phyloP scores from a whole-genome alignment of 2,329 filamentous ascomycete genomes.

The Fusarium setosum region DNA sequence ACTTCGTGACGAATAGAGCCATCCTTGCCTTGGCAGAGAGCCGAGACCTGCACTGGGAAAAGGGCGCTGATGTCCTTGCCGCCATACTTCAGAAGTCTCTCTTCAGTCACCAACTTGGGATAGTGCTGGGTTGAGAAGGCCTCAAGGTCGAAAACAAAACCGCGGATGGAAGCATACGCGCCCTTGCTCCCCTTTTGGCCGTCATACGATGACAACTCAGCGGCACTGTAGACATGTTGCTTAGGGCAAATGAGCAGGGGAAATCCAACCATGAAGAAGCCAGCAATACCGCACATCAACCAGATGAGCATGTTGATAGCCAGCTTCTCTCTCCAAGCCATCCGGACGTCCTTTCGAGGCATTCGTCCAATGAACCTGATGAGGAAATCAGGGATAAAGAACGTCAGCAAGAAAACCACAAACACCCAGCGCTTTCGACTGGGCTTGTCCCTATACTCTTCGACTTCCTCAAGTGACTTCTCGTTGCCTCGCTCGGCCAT shows the following conservation, averaged over 20 bases:
- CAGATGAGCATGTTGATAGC: constrained; percentile 99
- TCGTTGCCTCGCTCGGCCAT: constrained; percentile 97
- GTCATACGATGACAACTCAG: constrained; percentile 79
- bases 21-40: constrained; percentile 83
- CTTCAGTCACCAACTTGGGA: constrained; percentile 63
- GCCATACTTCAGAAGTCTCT: constrained; percentile 80
- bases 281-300: constrained; percentile 79
- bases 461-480: constrained; percentile 89
- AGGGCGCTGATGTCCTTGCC: constrained; percentile 87
- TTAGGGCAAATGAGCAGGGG: constrained; percentile 90
- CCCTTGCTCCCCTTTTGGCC: constrained; percentile 71
- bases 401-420: constrained; percentile 85
- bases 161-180: constrained; percentile 85
- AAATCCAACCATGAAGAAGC: constrained; percentile 92
- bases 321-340: constrained; percentile 96
- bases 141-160: constrained; percentile 86
- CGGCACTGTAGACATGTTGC: constrained; percentile 85
- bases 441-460: constrained; percentile 80
- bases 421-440: constrained; percentile 93
- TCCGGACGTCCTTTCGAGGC: constrained; percentile 89
- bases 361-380: constrained; percentile 84
- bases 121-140: constrained; percentile 83
- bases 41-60: constrained; percentile 94
- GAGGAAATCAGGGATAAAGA: constrained; percentile 85
- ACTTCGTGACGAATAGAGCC: constrained; percentile 76